Evolutionary conservation across 2,329 filamentous ascomycete species (phyloP).

Genomic region (Diplodia scrobiculata): DNA sequence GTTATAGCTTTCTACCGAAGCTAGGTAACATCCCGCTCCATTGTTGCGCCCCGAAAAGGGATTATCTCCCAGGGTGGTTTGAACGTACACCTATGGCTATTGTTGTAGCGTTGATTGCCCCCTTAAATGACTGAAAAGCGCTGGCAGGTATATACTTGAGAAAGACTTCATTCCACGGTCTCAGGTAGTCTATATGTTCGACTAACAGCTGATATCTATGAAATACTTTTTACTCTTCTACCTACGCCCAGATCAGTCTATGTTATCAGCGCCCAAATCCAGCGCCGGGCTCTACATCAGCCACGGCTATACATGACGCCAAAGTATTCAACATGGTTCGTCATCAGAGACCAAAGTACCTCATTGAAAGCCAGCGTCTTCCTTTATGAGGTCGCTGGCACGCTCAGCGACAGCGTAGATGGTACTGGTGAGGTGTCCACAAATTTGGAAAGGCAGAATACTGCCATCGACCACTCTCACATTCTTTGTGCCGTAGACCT

Average conservation of each 20-base stretch:
- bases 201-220: background rate
- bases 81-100: background rate
- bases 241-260: background rate
- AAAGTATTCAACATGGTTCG: background rate
- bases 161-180: background rate
- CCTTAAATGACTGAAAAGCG: too few relatives aligned
- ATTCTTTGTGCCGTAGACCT: slow-evolving; percentile 40
- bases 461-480: slow-evolving; percentile 39
- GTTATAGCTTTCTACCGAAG: background rate
- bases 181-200: background rate
- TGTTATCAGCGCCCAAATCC: background rate
- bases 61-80: too few relatives aligned
- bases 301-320: background rate
- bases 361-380: slow-evolving; percentile 12
- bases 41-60: background rate
- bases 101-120: background rate
- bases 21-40: background rate
- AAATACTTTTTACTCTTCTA: background rate
- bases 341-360: background rate
- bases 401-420: slow-evolving; percentile 42
- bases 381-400: slow-evolving; percentile 39
- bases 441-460: slow-evolving; percentile 40
- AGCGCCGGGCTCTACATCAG: background rate
- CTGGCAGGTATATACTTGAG: background rate
- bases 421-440: slow-evolving; percentile 37